Conservation (phyloP, 2,329 filamentous ascomycete genomes). For the Herpotrichia juniperi region DNA sequence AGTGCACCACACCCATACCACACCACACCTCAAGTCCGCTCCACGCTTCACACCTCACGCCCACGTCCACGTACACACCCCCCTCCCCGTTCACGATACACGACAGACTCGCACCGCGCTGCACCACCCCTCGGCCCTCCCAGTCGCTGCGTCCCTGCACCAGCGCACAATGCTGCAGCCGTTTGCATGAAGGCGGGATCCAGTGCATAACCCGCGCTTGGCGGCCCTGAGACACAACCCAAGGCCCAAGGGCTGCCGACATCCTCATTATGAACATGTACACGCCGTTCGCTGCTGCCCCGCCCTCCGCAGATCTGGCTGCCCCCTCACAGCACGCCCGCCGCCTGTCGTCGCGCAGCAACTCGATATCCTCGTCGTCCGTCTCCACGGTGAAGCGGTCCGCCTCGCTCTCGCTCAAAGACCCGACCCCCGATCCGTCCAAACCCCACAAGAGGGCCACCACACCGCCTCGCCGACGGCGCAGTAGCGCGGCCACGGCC, state of each 20-base stretch:
- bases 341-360: slow-evolving; percentile 47
- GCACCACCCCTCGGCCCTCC: neutral
- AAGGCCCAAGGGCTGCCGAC: slow-evolving; percentile 12
- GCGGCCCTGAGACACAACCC: slow-evolving; percentile 37
- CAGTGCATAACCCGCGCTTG: slow-evolving; percentile 24
- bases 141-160: slow-evolving; percentile 31
- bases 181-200: slow-evolving; percentile 21
- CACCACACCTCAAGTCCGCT: neutral
- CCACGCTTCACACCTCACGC: neutral
- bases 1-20: too few relatives aligned
- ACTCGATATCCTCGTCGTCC: slow-evolving; percentile 53
- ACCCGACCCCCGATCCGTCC: slow-evolving; percentile 31
- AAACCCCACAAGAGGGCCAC: slow-evolving; percentile 32
- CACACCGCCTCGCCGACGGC: slow-evolving; percentile 40
- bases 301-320: slow-evolving; percentile 19
- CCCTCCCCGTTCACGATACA: slow-evolving; percentile 2
- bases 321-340: slow-evolving; percentile 14
- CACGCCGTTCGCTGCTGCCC: slow-evolving; percentile 15
- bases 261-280: slow-evolving; percentile 33
- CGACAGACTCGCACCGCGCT: slow-evolving; percentile 5
- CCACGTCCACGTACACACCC: neutral
- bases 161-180: slow-evolving; percentile 33
- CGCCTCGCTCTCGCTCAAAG: slow-evolving; percentile 41
- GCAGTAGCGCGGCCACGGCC: slow-evolving; percentile 49
- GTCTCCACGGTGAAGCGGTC: slow-evolving; percentile 50